phyloP scores from a whole-genome alignment of 2,329 filamentous ascomycete genomes.

The Arthrobotrys conoides region DNA sequence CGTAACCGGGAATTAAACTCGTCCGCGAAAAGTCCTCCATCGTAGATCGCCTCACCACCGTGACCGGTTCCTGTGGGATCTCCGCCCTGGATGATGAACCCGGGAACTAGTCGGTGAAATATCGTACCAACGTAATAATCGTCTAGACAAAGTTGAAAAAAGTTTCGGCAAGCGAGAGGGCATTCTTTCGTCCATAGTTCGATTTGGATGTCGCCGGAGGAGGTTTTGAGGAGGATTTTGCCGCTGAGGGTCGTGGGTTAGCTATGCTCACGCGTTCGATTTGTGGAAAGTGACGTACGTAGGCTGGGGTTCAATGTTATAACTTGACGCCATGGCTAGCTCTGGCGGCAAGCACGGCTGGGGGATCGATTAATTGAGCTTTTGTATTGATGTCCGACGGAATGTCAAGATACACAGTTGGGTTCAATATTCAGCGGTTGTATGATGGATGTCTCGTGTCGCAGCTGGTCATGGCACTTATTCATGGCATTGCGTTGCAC shows the following conservation, averaged over 20 bases:
- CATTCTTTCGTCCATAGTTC: constrained; percentile 96
- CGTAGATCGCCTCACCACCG: constrained; percentile 92
- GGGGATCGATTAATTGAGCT: not conserved
- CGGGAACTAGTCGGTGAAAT: constrained; percentile 92
- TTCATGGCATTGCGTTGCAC: not conserved
- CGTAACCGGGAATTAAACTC: constrained; percentile 93
- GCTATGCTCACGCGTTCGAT: constrained; percentile 7
- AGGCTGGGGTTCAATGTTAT: constrained; percentile 59
- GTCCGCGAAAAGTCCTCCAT: constrained; percentile 84
- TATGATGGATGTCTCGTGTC: not conserved
- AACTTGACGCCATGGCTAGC: constrained; percentile 49
- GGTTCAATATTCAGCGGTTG: not conserved
- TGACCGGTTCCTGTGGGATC: constrained; percentile 93
- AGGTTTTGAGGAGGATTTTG: constrained; percentile 91
- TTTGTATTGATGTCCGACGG: not conserved
- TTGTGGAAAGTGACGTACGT: constrained; percentile 22
- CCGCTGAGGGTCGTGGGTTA: constrained; percentile 68
- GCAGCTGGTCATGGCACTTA: not conserved
- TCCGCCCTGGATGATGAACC: constrained; percentile 93
- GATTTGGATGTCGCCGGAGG: constrained; percentile 86
- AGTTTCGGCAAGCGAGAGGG: constrained; percentile 91
- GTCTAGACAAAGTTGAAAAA: constrained; percentile 93
- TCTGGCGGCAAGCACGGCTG: not conserved
- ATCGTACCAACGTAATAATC: constrained; percentile 95
- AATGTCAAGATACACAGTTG: not conserved